Conservation (phyloP, 306 rosid genomes). For the Gastrolobium bilobum region DNA sequence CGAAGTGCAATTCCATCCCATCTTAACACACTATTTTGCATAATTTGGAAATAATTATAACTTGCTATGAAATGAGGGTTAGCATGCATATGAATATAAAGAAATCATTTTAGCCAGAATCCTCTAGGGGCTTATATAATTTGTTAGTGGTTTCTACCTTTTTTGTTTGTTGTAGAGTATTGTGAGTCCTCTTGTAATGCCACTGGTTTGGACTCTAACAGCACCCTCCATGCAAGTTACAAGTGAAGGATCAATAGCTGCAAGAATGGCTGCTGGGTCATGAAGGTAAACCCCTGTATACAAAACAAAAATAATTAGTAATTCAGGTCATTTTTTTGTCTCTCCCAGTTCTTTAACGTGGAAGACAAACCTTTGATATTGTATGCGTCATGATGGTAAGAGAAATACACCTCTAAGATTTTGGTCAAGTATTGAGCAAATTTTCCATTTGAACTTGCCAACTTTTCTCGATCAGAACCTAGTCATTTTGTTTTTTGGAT, state of each 20-base stretch:
- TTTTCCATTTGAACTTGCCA: slow-evolving; percentile 80
- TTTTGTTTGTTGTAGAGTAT: slow-evolving; percentile 77
- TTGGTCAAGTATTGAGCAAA: slow-evolving; percentile 80
- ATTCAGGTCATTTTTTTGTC: slow-evolving; percentile 9
- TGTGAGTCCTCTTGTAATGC: slow-evolving; percentile 92
- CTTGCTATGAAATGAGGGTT: background rate
- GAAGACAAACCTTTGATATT: slow-evolving; percentile 63
- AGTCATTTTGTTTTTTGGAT: slow-evolving; percentile 39
- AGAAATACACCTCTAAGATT: slow-evolving; percentile 78
- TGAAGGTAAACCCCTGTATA: slow-evolving; percentile 91
- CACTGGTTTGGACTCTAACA: slow-evolving; percentile 92
- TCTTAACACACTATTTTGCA: slow-evolving; percentile 18
- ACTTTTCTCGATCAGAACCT: slow-evolving; percentile 77
- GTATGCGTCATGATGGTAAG: slow-evolving; percentile 82
- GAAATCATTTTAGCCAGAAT: slow-evolving; percentile 5
- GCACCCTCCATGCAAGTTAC: slow-evolving; percentile 79
- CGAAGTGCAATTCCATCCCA: background rate
- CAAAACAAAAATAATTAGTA: slow-evolving; percentile 43
- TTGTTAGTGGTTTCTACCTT: slow-evolving; percentile 57
- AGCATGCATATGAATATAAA: slow-evolving; percentile 18
- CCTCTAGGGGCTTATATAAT: slow-evolving; percentile 19
- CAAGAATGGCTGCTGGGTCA: slow-evolving; percentile 85
- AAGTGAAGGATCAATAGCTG: slow-evolving; percentile 81
- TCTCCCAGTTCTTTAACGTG: slow-evolving; percentile 26
- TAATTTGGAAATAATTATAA: background rate